Percentiles rank a stretch among this genome's conserved stretches.
phyloP scores from a whole-genome alignment of 345 rosid species.

The Clarkia xantiana region DNA sequence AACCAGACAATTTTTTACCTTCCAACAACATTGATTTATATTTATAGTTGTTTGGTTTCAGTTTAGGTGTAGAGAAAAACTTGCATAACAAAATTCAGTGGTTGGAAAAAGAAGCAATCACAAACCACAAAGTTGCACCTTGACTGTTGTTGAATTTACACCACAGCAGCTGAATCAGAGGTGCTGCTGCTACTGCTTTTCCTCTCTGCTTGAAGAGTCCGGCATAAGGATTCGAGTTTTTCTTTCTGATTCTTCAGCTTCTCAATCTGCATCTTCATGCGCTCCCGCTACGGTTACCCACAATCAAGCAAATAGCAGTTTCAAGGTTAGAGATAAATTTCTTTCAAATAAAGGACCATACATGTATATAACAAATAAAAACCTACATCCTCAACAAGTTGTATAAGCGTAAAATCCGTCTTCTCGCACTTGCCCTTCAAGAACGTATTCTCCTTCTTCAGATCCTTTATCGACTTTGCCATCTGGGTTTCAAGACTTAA shows the following conservation, averaged over 20 bases:
- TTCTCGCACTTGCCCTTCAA: constrained; percentile 80
- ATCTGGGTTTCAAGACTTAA: constrained; percentile 26
- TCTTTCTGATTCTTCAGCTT: constrained; percentile 87
- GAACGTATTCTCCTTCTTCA: constrained; percentile 71
- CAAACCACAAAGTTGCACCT: no score
- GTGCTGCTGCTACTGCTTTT: constrained; percentile 29
- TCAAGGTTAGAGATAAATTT: neutral
- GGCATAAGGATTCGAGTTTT: constrained; percentile 74
- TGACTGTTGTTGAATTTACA: no score
- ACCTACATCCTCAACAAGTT: constrained; percentile 81
- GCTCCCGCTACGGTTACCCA: constrained; percentile 42
- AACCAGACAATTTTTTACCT: no score
- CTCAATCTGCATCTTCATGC: constrained; percentile 61
- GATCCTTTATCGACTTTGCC: constrained; percentile 83
- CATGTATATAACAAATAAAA: no score
- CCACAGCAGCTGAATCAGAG: constrained; percentile 10
- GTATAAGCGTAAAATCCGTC: constrained; percentile 57
- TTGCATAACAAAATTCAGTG: no score
- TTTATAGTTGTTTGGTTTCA: no score
- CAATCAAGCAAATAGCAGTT: neutral
- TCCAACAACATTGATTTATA: no score
- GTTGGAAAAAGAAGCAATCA: no score
- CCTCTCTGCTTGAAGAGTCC: constrained; percentile 90
- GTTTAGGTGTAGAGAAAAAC: no score
- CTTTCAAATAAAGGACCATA: no score